phyloP scores from a whole-genome alignment of 2,329 filamentous ascomycete genomes.

The Fusarium sp. region DNA sequence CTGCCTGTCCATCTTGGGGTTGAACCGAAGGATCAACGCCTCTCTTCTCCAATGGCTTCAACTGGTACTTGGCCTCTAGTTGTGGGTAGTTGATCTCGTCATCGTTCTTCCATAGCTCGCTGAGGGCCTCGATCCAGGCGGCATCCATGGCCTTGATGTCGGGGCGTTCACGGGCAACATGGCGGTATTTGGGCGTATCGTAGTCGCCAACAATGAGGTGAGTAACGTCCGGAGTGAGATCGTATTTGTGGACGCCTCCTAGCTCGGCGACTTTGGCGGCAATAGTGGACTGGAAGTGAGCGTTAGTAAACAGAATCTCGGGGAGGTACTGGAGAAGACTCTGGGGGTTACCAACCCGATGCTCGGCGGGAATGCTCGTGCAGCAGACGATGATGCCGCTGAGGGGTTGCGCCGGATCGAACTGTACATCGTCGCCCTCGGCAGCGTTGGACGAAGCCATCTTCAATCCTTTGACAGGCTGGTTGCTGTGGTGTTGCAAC shows the following conservation, averaged over 20 bases:
- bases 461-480: slow-evolving; percentile 24
- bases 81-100: slow-evolving; percentile 81
- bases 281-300: slow-evolving; percentile 65
- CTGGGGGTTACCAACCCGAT: slow-evolving; percentile 72
- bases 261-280: slow-evolving; percentile 80
- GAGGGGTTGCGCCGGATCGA: slow-evolving; percentile 76
- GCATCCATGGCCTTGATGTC: slow-evolving; percentile 88
- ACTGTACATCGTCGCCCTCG: slow-evolving; percentile 49
- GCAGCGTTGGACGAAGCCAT: slow-evolving; percentile 50
- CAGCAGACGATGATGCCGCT: slow-evolving; percentile 86
- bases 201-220: slow-evolving; percentile 93
- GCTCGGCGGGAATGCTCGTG: slow-evolving; percentile 85
- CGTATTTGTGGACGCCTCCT: slow-evolving; percentile 89
- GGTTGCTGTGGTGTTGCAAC: slow-evolving; percentile 35
- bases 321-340: slow-evolving; percentile 10
- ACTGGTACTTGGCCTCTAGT: slow-evolving; percentile 77
- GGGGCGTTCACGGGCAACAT: slow-evolving; percentile 89
- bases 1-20: slow-evolving; percentile 36
- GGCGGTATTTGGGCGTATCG: slow-evolving; percentile 93
- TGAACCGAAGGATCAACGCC: slow-evolving; percentile 58
- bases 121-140: slow-evolving; percentile 88
- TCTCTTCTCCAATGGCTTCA: slow-evolving; percentile 74
- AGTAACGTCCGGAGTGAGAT: slow-evolving; percentile 95
- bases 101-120: slow-evolving; percentile 85
- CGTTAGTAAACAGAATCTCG: slow-evolving; percentile 8